Percentiles rank a stretch among this genome's conserved stretches.
These are phyloP conservation scores for Rhodotorula sp. DNA, from an alignment of 1,284 basidiomycete genomes.

Conservation along the genomic window DNA sequence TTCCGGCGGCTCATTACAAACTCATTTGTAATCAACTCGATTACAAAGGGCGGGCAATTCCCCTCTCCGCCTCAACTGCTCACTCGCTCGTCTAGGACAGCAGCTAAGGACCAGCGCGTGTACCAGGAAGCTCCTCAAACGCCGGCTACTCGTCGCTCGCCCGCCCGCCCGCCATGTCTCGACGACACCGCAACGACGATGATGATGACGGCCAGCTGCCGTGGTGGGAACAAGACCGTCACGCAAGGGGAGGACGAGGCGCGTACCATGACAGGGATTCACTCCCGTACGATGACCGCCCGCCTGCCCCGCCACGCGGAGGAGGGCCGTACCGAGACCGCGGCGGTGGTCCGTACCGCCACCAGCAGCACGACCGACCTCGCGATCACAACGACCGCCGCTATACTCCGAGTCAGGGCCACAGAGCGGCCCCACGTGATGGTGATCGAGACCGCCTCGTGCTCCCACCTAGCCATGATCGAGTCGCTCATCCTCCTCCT, in stretches of 20 bases:
- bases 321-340: too few relatives aligned
- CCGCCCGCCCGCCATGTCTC: not conserved
- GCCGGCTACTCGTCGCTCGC: too few relatives aligned
- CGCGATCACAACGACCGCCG: not conserved
- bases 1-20: too few relatives aligned
- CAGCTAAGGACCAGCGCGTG: too few relatives aligned
- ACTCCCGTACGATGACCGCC: not conserved
- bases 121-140: too few relatives aligned
- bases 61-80: too few relatives aligned
- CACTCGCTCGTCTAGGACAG: too few relatives aligned
- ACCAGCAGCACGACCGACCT: too few relatives aligned
- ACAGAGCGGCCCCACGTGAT: not conserved
- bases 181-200: not conserved
- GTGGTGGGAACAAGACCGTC: slow-evolving; percentile 30
- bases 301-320: not conserved
- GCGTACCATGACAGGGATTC: not conserved
- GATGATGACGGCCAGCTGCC: slow-evolving; percentile 20
- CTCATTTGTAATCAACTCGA: too few relatives aligned
- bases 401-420: not conserved
- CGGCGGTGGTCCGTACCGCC: too few relatives aligned
- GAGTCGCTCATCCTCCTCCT: not conserved
- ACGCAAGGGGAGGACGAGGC: not conserved
- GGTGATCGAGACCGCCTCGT: too few relatives aligned
- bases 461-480: not conserved
- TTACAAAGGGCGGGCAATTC: too few relatives aligned